Percentiles rank a stretch among this genome's conserved stretches.
These are phyloP conservation scores for Letharia columbiana DNA, from an alignment of 495 filamentous ascomycete species.

Conservation along the genomic window DNA sequence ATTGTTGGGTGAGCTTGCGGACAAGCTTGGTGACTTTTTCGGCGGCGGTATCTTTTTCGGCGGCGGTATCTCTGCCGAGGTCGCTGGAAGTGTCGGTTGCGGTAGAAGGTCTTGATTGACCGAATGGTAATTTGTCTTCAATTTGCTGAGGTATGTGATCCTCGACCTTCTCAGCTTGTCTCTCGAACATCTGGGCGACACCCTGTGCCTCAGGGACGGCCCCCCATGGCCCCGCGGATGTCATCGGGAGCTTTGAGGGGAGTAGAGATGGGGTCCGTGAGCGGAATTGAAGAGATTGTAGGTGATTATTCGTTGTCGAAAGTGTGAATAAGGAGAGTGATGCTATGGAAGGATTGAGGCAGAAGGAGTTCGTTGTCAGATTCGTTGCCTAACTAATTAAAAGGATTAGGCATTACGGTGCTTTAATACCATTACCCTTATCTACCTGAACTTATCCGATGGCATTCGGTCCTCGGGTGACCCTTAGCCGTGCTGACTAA, in stretches of 20 bases:
- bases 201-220: constrained; percentile 24
- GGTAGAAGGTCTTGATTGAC: constrained; percentile 1
- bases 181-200: constrained; percentile 12
- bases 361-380: too few species aligned
- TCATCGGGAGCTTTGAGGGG: background rate
- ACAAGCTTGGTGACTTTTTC: constrained; percentile 39
- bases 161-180: constrained; percentile 19
- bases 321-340: background rate
- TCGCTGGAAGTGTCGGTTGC: constrained; percentile 21
- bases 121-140: constrained; percentile 2
- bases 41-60: constrained; percentile 33
- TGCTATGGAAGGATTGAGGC: background rate
- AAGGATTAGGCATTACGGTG: too few species aligned
- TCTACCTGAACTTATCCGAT: too few species aligned
- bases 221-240: constrained; percentile 14
- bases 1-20: constrained; percentile 41
- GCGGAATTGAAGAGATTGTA: background rate
- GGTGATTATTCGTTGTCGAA: background rate
- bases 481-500: too few species aligned
- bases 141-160: background rate
- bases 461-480: too few species aligned
- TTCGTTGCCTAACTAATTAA: too few species aligned
- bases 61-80: constrained; percentile 30
- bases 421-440: too few species aligned
- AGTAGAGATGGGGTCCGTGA: background rate